Conservation (phyloP, 2,329 filamentous ascomycete species). For the Acrocalymma vagum region DNA sequence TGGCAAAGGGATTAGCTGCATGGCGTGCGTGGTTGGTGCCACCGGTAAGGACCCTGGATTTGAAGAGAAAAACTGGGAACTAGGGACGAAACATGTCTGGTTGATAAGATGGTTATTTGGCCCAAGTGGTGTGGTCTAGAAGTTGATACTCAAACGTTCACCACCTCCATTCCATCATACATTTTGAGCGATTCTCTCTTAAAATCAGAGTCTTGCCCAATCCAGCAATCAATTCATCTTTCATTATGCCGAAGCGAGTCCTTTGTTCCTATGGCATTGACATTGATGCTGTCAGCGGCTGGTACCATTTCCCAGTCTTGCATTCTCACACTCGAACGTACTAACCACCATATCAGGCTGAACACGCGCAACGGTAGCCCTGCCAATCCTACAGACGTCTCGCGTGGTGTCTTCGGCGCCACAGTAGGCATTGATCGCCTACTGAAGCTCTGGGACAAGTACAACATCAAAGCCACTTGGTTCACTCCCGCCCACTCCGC, state of each 20-base stretch:
- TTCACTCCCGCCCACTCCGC: conserved; percentile 54
- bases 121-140: no score
- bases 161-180: no score
- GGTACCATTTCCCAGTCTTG: conserved; percentile 29
- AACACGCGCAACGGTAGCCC: conserved; percentile 50
- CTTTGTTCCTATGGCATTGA: conserved; percentile 53
- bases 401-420: conserved; percentile 51
- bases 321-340: no score
- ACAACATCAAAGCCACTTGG: conserved; percentile 53
- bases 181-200: no score
- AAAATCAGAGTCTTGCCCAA: no score
- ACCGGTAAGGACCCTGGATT: no score
- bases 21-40: no score
- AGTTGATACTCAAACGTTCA: no score
- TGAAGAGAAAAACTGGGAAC: no score
- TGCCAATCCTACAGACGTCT: conserved; percentile 51
- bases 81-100: no score
- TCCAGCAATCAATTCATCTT: neutral
- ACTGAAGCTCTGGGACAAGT: conserved; percentile 51
- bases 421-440: conserved; percentile 52
- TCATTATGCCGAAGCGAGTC: conserved; percentile 46
- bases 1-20: no score
- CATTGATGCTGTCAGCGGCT: conserved; percentile 50
- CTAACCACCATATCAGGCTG: conserved; percentile 35
- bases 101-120: no score